Base-by-base conservation (phyloP, 208 protist species). In the Leishmania braziliensis region DNA sequence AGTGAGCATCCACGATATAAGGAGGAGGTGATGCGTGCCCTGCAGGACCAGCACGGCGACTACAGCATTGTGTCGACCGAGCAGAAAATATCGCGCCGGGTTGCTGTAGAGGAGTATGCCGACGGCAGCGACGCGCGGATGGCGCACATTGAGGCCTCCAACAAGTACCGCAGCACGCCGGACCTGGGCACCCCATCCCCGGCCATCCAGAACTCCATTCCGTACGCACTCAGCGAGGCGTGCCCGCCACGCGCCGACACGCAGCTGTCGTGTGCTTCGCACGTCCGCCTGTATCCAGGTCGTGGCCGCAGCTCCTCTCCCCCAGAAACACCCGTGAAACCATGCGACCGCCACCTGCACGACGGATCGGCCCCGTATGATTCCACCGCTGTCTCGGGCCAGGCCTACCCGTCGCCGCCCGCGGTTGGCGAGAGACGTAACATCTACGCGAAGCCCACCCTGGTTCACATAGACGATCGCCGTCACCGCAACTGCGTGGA, bases 361-460 rank as follows among this genome's bases (percentile, higher is more conserved):
- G 83, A 89, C 23, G 85, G 84, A 20, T 85, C 84, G 4, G 68
- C 54, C 26, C 84, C 89, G 48, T 91, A 87, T 77, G 90, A 95
- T 83, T 85, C 84, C 33, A 78, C 84, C 9, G 46, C 78, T 50
- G 74, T 89, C 26, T 91, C 91, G 3, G 58, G 81, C 2, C 78
- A 89, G 56, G 86, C 83, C 16, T 96, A 96, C 80, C 91, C 93
- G 9, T 82, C 89, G 20, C 93, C 93, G 9, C 93, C 93, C 1
- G 75, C 85, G 36, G 84, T 94, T 54, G 93, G 93, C 33, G 90
- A 93, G 75, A 84, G 80, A 16, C 58, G 79, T 66, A 68, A 74
- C 54, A 51, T 88, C 79, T 91, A 79, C 79, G 62, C 68, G 68
- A 79, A 77, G 63, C 88, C 82, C 18, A 77, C 60, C 3, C 77